Evolutionary conservation across 2,329 filamentous ascomycete species (phyloP), one percentile per base, ranked within the genome.

Genomic region (Reticulascus tulasneorum): DNA sequence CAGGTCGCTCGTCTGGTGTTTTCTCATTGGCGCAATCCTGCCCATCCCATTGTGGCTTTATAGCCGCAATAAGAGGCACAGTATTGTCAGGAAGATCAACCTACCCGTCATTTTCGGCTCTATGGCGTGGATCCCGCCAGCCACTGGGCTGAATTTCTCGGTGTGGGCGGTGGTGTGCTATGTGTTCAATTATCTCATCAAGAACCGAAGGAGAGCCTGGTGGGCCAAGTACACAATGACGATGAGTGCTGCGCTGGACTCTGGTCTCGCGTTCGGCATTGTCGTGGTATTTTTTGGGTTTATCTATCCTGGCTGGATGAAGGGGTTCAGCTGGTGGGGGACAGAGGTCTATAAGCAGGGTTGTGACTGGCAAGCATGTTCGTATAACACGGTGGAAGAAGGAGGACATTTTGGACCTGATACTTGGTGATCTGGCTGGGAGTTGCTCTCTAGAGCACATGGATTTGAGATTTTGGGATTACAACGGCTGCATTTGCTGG

Each of bases 181-280:
- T 59, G 49, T 87, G 27, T 94, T 94, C 71, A 94, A 94, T 58
- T 82, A 83, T 55, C 60, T 83, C 42, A 74, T 94, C 52, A 79
- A 82, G 54, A 77, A 77, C 23, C 71, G 82, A 16, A 82, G 78
- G 18, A 71, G 69, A 20, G 80, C 77, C 2, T 94, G 88, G 88
- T 94, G 88, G 88, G 79, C 79, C 30, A 93, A 94, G 61, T 94
- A 94, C 58, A 91, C 86, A 25, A 93, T 94, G 86, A 90, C 86
- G 5, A 67, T 94, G 34, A 87, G 82, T 39, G 87, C 87, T 0
- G 88, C 86, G 2, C 69, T 94, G 37, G 88, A 94, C 55, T 89
- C 84, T 1, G 86, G 87, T 1, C 66, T 94, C 15, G 87, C 88
- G 1, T 86, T 90, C 51, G 85, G 85, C 19, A 82, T 93, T 23